Percentiles rank a stretch among this genome's conserved stretches.
Conservation (phyloP, 2,329 filamentous ascomycete genomes). For the Chaetomium sp. region DNA sequence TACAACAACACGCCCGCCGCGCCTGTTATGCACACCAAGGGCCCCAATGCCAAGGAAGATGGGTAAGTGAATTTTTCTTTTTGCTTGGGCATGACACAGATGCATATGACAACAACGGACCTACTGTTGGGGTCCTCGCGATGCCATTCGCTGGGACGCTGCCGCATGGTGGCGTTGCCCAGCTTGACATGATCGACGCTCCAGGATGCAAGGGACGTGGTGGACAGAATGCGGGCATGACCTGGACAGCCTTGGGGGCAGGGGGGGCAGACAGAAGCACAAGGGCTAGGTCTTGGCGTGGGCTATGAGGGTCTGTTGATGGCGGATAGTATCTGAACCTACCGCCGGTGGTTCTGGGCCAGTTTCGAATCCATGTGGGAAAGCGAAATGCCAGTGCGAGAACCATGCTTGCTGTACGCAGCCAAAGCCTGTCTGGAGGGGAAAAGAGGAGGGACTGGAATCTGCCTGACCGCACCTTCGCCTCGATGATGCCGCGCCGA, state of each 20-base stretch:
- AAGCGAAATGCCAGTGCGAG: constrained; percentile 14
- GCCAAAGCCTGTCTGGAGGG: constrained; percentile 13
- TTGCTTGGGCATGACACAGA: constrained; percentile 23
- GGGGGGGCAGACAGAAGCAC: neutral
- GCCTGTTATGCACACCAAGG: constrained; percentile 43
- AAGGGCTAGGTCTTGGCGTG: constrained; percentile 7
- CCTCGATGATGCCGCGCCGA: constrained; percentile 32
- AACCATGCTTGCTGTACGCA: constrained; percentile 9
- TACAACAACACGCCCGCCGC: constrained; percentile 40
- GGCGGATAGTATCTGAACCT: constrained; percentile 16
- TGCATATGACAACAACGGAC: constrained; percentile 5
- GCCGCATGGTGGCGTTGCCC: neutral
- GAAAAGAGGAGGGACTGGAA: constrained; percentile 31
- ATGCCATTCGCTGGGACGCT: no score
- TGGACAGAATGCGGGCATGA: constrained; percentile 4
- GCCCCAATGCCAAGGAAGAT: constrained; percentile 82
- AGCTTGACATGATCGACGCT: neutral
- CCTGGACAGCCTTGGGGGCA: constrained; percentile 7
- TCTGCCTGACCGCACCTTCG: constrained; percentile 30
- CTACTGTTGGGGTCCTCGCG: neutral
- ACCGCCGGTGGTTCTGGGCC: constrained; percentile 10
- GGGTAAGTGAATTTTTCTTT: constrained; percentile 67
- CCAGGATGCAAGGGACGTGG: constrained; percentile 2
- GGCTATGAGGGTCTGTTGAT: constrained; percentile 11
- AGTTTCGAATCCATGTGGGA: constrained; percentile 16